These are phyloP conservation scores for Phytopythium litorale DNA, from an alignment of 352 stramenopile genomes.

Conservation along the genomic window DNA sequence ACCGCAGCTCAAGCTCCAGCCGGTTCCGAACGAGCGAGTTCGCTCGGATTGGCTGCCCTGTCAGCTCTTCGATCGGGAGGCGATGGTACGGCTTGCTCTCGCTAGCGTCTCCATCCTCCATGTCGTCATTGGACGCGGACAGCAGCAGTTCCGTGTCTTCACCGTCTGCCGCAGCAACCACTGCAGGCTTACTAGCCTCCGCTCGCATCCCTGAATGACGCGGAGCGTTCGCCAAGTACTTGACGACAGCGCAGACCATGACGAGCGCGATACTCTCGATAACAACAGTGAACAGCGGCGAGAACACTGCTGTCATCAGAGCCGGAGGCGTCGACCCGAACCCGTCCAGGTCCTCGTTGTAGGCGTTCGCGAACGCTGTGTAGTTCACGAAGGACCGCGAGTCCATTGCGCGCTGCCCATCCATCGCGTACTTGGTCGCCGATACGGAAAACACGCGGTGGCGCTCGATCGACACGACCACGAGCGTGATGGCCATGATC, in stretches of 20 bases:
- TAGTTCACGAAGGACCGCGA: conserved; percentile 22
- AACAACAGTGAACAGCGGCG: conserved; percentile 30
- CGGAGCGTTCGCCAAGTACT: not conserved
- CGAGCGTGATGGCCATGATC: conserved; percentile 24
- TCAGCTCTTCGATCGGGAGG: conserved; percentile 47
- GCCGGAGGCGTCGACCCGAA: conserved; percentile 23
- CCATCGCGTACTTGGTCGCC: conserved; percentile 27
- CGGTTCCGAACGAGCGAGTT: conserved; percentile 39
- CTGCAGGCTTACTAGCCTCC: not conserved
- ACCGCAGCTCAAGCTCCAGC: conserved; percentile 32
- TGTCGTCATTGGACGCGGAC: not conserved
- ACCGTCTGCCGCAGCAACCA: not conserved
- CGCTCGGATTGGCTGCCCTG: conserved; percentile 40
- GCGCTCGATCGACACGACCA: conserved; percentile 24
- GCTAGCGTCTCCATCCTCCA: not conserved
- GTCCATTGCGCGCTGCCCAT: conserved; percentile 35
- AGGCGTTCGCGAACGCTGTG: conserved; percentile 38
- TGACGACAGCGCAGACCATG: conserved; percentile 1
- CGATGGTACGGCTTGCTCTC: conserved; percentile 30
- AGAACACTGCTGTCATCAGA: conserved; percentile 25
- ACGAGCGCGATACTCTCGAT: conserved; percentile 22
- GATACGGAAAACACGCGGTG: conserved; percentile 21
- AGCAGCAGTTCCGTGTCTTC: not conserved
- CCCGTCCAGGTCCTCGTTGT: conserved; percentile 46
- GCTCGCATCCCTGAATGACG: not conserved